Evolutionary conservation across 2,329 filamentous ascomycete species (phyloP).

Genomic region (Thermomyces lanuginosus): DNA sequence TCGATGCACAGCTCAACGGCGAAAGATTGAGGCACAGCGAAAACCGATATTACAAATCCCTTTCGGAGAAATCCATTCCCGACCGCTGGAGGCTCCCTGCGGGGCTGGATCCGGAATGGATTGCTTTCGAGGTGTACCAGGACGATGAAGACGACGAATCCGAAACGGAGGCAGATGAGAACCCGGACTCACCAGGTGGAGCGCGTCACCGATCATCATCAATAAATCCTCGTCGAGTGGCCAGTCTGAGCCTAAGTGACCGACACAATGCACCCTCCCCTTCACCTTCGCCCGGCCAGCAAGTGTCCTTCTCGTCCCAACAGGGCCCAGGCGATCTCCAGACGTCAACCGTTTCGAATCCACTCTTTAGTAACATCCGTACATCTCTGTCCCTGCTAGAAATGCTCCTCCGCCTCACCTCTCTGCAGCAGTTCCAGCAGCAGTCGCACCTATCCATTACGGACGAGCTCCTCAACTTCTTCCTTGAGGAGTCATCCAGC

Average conservation of each 20-base stretch:
- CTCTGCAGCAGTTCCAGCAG: constrained; percentile 85
- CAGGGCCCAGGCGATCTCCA: constrained; percentile 9
- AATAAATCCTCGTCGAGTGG: constrained; percentile 30
- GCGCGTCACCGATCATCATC: constrained; percentile 15
- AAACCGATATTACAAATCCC: constrained; percentile 8
- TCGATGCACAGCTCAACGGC: constrained; percentile 23
- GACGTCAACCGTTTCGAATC: constrained; percentile 26
- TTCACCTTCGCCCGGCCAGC: constrained; percentile 3
- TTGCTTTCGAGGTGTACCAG: constrained; percentile 72
- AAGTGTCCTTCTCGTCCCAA: constrained; percentile 12
- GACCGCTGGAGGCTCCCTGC: constrained; percentile 47
- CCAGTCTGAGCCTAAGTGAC: constrained; percentile 29
- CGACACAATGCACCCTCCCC: constrained; percentile 8
- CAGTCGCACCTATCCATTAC: constrained; percentile 75
- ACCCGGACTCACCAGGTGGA: constrained; percentile 8
- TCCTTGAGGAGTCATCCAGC: constrained; percentile 53
- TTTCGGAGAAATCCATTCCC: constrained; percentile 17
- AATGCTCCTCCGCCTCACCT: constrained; percentile 69
- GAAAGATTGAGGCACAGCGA: constrained; percentile 1
- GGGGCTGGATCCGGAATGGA: constrained; percentile 76
- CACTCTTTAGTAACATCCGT: constrained; percentile 38
- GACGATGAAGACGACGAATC: constrained; percentile 43
- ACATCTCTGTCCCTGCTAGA: constrained; percentile 69
- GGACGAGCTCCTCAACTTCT: constrained; percentile 78
- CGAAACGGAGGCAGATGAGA: constrained; percentile 22